phyloP scores from a whole-genome alignment of 352 stramenopile species.

The Phytophthora fragariaefolia region DNA sequence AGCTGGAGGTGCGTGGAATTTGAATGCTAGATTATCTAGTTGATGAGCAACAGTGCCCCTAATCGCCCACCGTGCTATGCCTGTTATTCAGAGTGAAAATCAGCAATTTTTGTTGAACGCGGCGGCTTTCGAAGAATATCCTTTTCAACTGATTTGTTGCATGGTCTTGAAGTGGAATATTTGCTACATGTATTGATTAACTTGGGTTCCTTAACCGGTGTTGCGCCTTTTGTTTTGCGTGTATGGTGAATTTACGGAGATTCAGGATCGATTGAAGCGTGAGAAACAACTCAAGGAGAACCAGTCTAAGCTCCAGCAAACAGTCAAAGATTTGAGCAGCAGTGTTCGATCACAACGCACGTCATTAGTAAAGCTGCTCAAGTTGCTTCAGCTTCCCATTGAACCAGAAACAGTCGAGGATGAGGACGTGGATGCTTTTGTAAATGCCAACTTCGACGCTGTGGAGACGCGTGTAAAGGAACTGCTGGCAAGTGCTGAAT shows the following conservation, averaged over 20 bases:
- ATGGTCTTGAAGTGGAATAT: constrained; percentile 23
- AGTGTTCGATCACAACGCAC: constrained; percentile 62
- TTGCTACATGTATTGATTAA: constrained; percentile 14
- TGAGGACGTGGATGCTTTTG: constrained; percentile 48
- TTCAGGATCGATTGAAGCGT: constrained; percentile 74
- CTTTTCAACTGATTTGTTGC: constrained; percentile 41
- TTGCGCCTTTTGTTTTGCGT: constrained; percentile 37
- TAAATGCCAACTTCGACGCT: constrained; percentile 51
- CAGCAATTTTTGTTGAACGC: constrained; percentile 86
- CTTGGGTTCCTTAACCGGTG: constrained; percentile 61
- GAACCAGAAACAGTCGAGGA: constrained; percentile 32
- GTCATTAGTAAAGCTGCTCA: constrained; percentile 60
- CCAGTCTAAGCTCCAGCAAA: constrained; percentile 71
- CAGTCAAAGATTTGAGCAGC: constrained; percentile 59
- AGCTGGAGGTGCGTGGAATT: constrained; percentile 65
- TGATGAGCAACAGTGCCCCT: background rate
- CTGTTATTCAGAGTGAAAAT: constrained; percentile 67
- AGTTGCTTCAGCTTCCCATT: constrained; percentile 56
- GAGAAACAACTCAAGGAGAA: constrained; percentile 71
- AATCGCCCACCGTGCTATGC: too few species aligned
- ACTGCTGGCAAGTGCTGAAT: constrained; percentile 60
- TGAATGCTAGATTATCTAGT: background rate
- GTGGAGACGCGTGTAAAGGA: constrained; percentile 68
- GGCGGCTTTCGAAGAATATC: constrained; percentile 89
- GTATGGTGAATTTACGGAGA: constrained; percentile 57